Base-by-base conservation (phyloP, 1,139 yeast genomes). In the Geotrichum siamense region DNA sequence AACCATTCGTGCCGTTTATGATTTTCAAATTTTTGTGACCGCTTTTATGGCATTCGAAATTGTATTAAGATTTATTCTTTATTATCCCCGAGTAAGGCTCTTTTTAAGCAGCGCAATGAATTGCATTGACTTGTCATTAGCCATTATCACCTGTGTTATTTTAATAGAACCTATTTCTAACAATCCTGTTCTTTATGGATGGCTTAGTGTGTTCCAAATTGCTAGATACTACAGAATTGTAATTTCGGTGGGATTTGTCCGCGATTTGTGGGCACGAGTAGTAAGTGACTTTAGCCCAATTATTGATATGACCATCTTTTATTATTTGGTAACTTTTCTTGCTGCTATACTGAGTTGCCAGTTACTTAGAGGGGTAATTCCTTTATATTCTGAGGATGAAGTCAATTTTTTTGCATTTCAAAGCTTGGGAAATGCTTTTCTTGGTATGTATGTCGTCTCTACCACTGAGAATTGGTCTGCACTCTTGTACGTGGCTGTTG, bases 391-490 rank as follows among this genome's bases (percentile, higher is more conserved):
- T 9, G 71, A 65, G 17, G 67, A 62, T 4, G 55, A 53, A 4
- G 45, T 50, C 8, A 53, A 55, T 15, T 45, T 47, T 12, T 52
- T 68, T 13, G 69, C 74, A 13, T 82, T 82, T 56, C 78, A 79
- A 16, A 80, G 83, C 6, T 65, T 89, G 28, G 85, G 93, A 0
- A 83, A 83, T 53, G 67, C 87, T 0, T 76, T 86, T 56, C 63
- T 89, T 44, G 82, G 89, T 0, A 68, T 89, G 46, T 89, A 85
- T 56, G 79, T 78, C 21, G 76, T 91, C 33, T 82, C 94, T 0
- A 76, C 95, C 0, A 89, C 97, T 0, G 98, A 91, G 59, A 85
- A 87, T 61, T 91, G 97, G 97, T 82, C 96, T 0, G 70, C 68
- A 2, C 70, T 83, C 8, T 64, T 89, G 54, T 64, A 61, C 41